Conservation (phyloP, 768 basidiomycete genomes). For the Panellus pusillus region DNA sequence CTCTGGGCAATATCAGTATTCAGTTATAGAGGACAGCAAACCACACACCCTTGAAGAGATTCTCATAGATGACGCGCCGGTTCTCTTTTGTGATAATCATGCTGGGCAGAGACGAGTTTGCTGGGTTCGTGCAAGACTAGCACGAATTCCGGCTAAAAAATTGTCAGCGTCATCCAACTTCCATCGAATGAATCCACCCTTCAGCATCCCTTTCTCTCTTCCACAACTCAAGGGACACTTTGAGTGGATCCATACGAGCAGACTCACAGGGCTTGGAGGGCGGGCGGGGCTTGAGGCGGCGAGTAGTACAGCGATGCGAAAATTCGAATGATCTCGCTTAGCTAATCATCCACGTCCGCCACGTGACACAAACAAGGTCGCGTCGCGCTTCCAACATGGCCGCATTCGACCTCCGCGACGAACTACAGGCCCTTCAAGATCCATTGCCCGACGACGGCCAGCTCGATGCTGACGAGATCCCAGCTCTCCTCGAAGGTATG, state of each 20-base stretch:
- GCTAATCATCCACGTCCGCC: too few relatives aligned
- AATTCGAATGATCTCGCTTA: too few relatives aligned
- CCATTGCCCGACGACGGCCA: constrained; percentile 68
- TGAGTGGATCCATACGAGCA: too few relatives aligned
- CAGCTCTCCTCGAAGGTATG: constrained; percentile 59
- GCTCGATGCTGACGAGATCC: constrained; percentile 53
- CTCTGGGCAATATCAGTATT: constrained; percentile 50
- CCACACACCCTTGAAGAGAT: constrained; percentile 97
- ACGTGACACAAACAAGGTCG: background rate
- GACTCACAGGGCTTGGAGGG: too few relatives aligned
- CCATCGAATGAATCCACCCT: too few relatives aligned
- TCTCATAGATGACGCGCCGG: constrained; percentile 95
- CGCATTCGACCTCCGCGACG: constrained; percentile 77
- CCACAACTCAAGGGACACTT: too few relatives aligned
- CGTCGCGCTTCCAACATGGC: constrained; percentile 30
- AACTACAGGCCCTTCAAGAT: constrained; percentile 66
- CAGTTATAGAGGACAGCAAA: background rate
- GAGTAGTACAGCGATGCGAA: too few relatives aligned
- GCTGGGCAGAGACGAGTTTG: constrained; percentile 36
- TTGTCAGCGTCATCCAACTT: constrained; percentile 8
- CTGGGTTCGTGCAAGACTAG: constrained; percentile 16
- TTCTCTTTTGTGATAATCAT: constrained; percentile 99
- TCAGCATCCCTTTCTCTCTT: too few relatives aligned
- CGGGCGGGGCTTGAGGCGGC: too few relatives aligned
- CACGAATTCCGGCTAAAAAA: constrained; percentile 12